phyloP scores from a whole-genome alignment of 2,329 filamentous ascomycete genomes.

The Didymella lethalis region DNA sequence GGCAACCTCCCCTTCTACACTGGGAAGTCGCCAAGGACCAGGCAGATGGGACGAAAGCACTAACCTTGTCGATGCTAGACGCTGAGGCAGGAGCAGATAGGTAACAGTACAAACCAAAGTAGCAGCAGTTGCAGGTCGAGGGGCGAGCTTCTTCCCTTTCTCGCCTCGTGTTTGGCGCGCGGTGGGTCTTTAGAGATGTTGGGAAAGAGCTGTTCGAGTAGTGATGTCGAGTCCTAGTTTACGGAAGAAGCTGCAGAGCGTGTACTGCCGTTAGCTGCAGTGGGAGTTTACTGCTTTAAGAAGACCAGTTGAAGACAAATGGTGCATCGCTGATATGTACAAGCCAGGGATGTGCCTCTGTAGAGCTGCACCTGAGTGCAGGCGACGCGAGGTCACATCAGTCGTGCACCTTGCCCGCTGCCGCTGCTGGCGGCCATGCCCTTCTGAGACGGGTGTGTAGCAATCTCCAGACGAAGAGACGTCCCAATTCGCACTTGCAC shows the following conservation, averaged over 20 bases:
- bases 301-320: slow-evolving; percentile 28
- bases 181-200: slow-evolving; percentile 38
- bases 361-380: slow-evolving; percentile 35
- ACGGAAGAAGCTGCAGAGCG: slow-evolving; percentile 35
- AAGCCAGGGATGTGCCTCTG: slow-evolving; percentile 37
- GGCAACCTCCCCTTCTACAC: slow-evolving; percentile 32
- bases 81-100: slow-evolving; percentile 23
- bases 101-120: slow-evolving; percentile 23
- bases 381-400: slow-evolving; percentile 41
- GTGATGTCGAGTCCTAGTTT: slow-evolving; percentile 38
- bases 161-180: slow-evolving; percentile 14
- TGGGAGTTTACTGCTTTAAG: slow-evolving; percentile 45
- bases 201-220: slow-evolving; percentile 47
- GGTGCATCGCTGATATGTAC: slow-evolving; percentile 33
- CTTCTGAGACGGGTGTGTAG: slow-evolving; percentile 40
- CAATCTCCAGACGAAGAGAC: slow-evolving; percentile 36
- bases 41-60: slow-evolving; percentile 22
- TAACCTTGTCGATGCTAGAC: slow-evolving; percentile 33
- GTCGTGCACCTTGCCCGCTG: slow-evolving; percentile 42
- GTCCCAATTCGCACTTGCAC: slow-evolving; percentile 36
- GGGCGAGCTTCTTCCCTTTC: slow-evolving; percentile 14
- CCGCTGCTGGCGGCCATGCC: slow-evolving; percentile 39
- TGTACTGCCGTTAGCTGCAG: slow-evolving; percentile 32
- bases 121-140: slow-evolving; percentile 13
- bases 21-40: slow-evolving; percentile 24